Evolutionary conservation across 2,329 filamentous ascomycete genomes (phyloP).

Genomic region (Neophaeococcomyces mojaviensis): DNA sequence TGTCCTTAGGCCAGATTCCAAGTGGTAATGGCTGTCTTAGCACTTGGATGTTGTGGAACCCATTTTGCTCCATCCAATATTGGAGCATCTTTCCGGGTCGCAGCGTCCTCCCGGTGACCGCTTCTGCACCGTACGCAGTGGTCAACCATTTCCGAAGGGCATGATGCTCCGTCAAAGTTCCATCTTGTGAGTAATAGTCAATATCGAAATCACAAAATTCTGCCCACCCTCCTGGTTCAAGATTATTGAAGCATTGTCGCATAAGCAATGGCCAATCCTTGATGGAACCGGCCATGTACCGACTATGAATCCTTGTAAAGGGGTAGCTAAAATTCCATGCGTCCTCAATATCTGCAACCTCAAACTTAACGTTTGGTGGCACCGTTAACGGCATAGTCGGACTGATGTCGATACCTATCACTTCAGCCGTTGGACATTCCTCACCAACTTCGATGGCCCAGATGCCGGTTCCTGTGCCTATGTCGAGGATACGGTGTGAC

Average conservation of each 20-base stretch:
- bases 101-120: conserved; percentile 31
- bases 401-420: conserved; percentile 32
- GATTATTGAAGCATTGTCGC: conserved; percentile 20
- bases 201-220: conserved; percentile 33
- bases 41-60: conserved; percentile 23
- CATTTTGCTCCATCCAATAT: conserved; percentile 43
- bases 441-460: conserved; percentile 62
- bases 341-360: conserved; percentile 59
- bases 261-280: conserved; percentile 43
- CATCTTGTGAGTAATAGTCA: not conserved
- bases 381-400: conserved; percentile 37
- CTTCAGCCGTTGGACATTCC: conserved; percentile 31
- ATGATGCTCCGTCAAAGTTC: conserved; percentile 6
- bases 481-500: conserved; percentile 34
- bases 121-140: conserved; percentile 20
- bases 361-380: conserved; percentile 66
- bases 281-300: conserved; percentile 50
- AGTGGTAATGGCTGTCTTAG: conserved; percentile 34
- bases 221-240: conserved; percentile 36
- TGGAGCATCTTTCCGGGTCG: conserved; percentile 28
- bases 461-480: conserved; percentile 56
- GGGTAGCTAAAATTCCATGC: conserved; percentile 53
- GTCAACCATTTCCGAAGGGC: conserved; percentile 18
- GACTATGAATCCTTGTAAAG: conserved; percentile 56
- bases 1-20: conserved; percentile 45